A percentile compares a stretch with the other conserved stretches of the same genome.
Evolutionary conservation across 2,329 filamentous ascomycete genomes (phyloP).

Genomic region (Penicillium sp.): DNA sequence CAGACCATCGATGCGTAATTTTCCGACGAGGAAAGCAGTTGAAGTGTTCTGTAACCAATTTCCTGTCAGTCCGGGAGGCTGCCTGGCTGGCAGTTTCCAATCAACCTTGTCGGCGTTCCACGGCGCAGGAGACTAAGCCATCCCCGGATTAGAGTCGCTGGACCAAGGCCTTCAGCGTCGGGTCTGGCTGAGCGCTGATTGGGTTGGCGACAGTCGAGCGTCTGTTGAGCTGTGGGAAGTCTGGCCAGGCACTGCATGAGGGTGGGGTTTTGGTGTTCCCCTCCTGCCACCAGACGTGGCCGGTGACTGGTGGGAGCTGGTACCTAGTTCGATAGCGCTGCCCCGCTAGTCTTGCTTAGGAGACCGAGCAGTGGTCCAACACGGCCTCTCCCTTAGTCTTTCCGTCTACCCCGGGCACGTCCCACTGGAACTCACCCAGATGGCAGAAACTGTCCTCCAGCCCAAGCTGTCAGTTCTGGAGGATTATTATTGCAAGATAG

Average conservation of each 20-base stretch:
- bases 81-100: conserved; percentile 11
- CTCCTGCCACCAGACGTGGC: conserved; percentile 13
- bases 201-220: conserved; percentile 15
- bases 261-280: conserved; percentile 23
- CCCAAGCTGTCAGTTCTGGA: conserved; percentile 15
- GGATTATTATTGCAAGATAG: neutral
- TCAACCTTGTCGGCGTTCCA: conserved; percentile 21
- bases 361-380: conserved; percentile 7
- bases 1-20: neutral
- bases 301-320: conserved; percentile 3
- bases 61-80: conserved; percentile 12
- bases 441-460: neutral
- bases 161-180: conserved; percentile 21
- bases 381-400: conserved; percentile 18
- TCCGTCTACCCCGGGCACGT: conserved; percentile 18
- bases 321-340: conserved; percentile 9
- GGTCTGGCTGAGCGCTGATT: conserved; percentile 17
- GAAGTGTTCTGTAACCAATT: neutral
- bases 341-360: neutral
- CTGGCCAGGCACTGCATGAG: conserved; percentile 22
- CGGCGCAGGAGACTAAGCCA: conserved; percentile 24
- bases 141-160: conserved; percentile 19
- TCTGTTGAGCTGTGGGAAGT: conserved; percentile 1
- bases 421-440: conserved; percentile 6
- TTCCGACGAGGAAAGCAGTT: neutral